Evolutionary conservation across 306 rosid species (phyloP).

Genomic region (Dicorynia guianensis): DNA sequence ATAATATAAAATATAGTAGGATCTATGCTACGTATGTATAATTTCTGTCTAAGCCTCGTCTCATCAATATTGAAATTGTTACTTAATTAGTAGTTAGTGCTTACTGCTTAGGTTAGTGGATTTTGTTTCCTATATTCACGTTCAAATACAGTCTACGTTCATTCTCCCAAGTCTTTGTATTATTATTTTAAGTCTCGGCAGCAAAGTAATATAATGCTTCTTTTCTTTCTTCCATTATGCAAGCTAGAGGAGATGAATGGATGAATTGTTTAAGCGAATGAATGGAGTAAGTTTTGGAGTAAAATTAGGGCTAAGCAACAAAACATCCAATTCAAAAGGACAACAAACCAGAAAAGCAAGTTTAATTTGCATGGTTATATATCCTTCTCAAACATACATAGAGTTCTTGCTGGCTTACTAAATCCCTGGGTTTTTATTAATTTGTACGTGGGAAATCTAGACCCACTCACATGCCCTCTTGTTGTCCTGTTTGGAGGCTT

Average conservation of each 20-base stretch:
- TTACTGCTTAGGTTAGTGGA: neutral
- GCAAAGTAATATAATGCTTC: neutral
- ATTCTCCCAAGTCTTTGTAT: neutral
- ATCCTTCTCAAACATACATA: constrained; percentile 8
- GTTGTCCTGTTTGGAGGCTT: constrained; percentile 33
- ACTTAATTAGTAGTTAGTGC: neutral
- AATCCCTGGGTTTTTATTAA: constrained; percentile 36
- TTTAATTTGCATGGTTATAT: constrained; percentile 12
- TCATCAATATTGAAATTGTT: too few relatives aligned
- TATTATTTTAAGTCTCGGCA: neutral
- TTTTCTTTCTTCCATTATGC: neutral
- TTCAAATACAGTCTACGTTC: neutral
- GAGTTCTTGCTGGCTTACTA: constrained; percentile 34
- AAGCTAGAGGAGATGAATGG: neutral
- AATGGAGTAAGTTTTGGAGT: neutral
- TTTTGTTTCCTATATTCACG: neutral
- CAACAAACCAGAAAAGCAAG: constrained; percentile 29
- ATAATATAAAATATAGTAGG: too few relatives aligned
- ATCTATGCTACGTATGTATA: too few relatives aligned
- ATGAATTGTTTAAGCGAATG: neutral
- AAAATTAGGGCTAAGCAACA: constrained; percentile 16
- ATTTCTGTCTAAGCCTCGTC: too few relatives aligned
- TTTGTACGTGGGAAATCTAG: constrained; percentile 23
- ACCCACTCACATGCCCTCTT: constrained; percentile 66
- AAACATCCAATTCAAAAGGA: constrained; percentile 23